Conservation (phyloP, 108 stramenopile species). For the Pseudonitzschia pungens region DNA sequence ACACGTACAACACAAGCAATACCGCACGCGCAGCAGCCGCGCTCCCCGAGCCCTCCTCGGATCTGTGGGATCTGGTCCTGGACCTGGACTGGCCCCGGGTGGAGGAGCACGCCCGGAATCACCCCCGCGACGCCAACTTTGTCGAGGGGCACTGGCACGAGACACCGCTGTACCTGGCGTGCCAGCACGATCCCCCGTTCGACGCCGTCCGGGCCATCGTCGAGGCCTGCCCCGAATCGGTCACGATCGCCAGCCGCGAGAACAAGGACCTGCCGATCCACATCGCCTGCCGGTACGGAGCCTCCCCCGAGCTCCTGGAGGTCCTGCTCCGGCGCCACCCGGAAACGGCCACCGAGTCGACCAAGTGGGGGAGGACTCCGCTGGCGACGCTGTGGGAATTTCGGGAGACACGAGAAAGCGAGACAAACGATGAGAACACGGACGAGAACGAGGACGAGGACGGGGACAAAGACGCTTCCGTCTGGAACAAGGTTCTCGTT, state of each 20-base stretch:
- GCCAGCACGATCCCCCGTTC: constrained; percentile 31
- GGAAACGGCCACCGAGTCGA: constrained; percentile 22
- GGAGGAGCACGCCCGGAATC: constrained; percentile 2
- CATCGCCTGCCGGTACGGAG: constrained; percentile 35
- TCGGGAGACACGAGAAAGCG: background rate
- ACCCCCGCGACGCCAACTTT: constrained; percentile 31
- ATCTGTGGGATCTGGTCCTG: constrained; percentile 35
- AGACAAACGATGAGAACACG: no score
- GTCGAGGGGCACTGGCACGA: constrained; percentile 35
- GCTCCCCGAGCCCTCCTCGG: constrained; percentile 3
- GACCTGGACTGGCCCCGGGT: constrained; percentile 27
- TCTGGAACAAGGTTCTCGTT: constrained; percentile 33
- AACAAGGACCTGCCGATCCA: constrained; percentile 40
- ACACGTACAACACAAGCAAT: no score
- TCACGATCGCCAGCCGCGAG: background rate
- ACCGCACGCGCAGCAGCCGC: no score
- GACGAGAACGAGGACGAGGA: background rate
- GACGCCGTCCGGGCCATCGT: constrained; percentile 28
- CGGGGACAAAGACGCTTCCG: background rate
- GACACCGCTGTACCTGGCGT: constrained; percentile 36
- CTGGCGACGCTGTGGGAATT: constrained; percentile 29
- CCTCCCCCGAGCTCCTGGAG: constrained; percentile 8
- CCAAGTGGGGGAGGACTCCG: constrained; percentile 24
- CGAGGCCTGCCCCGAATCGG: constrained; percentile 25
- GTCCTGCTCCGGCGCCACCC: constrained; percentile 23